Conservation (phyloP, 2,329 filamentous ascomycete species). For the Ceratocystis cacaofunesta region DNA sequence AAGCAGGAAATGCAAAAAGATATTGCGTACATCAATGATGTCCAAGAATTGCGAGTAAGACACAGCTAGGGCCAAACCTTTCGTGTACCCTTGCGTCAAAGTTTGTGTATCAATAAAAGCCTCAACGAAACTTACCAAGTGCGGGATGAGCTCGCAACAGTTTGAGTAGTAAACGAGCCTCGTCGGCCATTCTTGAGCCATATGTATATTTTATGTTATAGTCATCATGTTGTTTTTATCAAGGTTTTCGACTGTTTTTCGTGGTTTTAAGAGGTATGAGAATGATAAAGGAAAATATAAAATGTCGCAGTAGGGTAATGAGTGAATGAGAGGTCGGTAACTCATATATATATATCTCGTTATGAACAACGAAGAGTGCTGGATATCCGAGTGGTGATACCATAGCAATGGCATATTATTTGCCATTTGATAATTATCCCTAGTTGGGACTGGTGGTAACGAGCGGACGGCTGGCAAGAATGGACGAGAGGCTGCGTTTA, state of each 20-base stretch:
- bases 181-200: slow-evolving; percentile 4
- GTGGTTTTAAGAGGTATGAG: slow-evolving; percentile 6
- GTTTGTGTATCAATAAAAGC: neutral
- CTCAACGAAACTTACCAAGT: neutral
- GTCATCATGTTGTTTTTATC: slow-evolving; percentile 1
- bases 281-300: slow-evolving; percentile 21
- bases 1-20: neutral
- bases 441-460: neutral
- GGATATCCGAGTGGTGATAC: slow-evolving; percentile 16
- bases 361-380: neutral
- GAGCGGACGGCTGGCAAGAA: slow-evolving; percentile 3
- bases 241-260: slow-evolving; percentile 16
- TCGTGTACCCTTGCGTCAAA: neutral
- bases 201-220: neutral
- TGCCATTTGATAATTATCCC: neutral
- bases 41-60: neutral
- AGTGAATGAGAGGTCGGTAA: slow-evolving; percentile 23
- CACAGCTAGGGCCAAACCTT: neutral
- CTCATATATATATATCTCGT: slow-evolving; percentile 15
- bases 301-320: slow-evolving; percentile 19
- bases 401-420: neutral
- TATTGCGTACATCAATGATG: neutral
- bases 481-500: neutral
- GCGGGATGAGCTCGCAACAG: neutral
- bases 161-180: neutral